Conservation (phyloP, 2,329 filamentous ascomycete species). For the Bipolaris cookei region DNA sequence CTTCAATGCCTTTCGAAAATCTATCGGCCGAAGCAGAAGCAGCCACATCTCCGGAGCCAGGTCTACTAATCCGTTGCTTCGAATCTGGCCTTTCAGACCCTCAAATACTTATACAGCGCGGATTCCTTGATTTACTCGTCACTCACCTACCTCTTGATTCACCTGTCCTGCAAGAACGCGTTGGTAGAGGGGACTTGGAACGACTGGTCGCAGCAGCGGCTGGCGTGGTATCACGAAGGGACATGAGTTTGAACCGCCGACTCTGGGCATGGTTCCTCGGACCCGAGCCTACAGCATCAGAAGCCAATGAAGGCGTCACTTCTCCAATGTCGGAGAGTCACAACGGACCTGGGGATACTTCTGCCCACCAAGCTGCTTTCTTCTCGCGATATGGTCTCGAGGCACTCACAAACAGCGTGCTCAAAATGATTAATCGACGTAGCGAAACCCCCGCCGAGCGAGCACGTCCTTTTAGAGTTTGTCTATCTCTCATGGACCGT, state of each 20-base stretch:
- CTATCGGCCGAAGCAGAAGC: conserved; percentile 64
- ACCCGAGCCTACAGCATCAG: conserved; percentile 64
- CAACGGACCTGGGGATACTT: conserved; percentile 51
- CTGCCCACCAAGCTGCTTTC: conserved; percentile 65
- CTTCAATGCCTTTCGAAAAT: conserved; percentile 10
- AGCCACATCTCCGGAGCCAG: conserved; percentile 89
- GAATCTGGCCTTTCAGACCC: conserved; percentile 86
- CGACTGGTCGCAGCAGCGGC: conserved; percentile 80
- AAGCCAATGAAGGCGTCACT: conserved; percentile 30
- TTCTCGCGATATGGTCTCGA: conserved; percentile 81
- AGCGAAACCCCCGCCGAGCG: conserved; percentile 67
- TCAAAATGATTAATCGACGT: conserved; percentile 73
- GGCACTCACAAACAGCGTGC: conserved; percentile 74
- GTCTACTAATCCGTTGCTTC: conserved; percentile 87
- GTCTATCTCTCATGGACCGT: conserved; percentile 94
- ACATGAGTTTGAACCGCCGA: conserved; percentile 95
- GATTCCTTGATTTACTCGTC: conserved; percentile 90
- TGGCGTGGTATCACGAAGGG: conserved; percentile 85
- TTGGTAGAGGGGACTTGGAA: conserved; percentile 78
- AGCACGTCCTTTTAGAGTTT: conserved; percentile 87
- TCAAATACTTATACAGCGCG: conserved; percentile 89
- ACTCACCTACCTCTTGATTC: conserved; percentile 88
- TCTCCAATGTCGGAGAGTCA: conserved; percentile 58
- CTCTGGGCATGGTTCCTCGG: conserved; percentile 97
- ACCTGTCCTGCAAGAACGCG: conserved; percentile 75